A percentile compares a stretch with the other conserved stretches of the same genome.
Conservation (phyloP, 2,329 filamentous ascomycete species). For the Aotearoamyces nothofagi region DNA sequence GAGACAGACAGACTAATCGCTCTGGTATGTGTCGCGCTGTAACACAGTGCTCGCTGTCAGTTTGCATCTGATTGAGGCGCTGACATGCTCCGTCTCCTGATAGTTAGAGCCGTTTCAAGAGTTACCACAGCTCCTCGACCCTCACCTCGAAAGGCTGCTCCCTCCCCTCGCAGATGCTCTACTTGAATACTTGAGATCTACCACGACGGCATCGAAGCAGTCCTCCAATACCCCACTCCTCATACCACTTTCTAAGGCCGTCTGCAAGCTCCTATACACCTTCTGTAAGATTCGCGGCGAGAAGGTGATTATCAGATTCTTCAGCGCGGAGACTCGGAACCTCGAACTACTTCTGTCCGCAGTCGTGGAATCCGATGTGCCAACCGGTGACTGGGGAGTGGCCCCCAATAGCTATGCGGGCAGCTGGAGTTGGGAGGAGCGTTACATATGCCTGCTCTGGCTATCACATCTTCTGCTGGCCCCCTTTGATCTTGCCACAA, state of each 20-base stretch:
- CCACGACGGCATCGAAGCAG: conserved; percentile 25
- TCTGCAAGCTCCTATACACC: conserved; percentile 69
- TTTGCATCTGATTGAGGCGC: background rate
- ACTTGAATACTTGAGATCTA: conserved; percentile 44
- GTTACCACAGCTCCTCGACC: conserved; percentile 83
- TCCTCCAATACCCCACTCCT: conserved; percentile 14
- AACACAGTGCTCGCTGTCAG: background rate
- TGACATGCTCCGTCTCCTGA: conserved; percentile 6
- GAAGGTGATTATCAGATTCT: conserved; percentile 80
- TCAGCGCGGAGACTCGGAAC: conserved; percentile 79
- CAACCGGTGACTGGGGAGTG: conserved; percentile 9
- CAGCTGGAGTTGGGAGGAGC: conserved; percentile 66
- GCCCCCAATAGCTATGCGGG: conserved; percentile 5
- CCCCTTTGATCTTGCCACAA: conserved; percentile 79
- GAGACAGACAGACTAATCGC: conserved; percentile 33
- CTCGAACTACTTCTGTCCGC: conserved; percentile 66
- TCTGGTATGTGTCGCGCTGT: conserved; percentile 22
- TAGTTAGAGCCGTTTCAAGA: conserved; percentile 82
- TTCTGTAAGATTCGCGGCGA: conserved; percentile 91
- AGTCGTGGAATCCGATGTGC: conserved; percentile 43
- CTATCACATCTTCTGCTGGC: conserved; percentile 68
- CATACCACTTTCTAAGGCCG: conserved; percentile 34
- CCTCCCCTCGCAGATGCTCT: conserved; percentile 64
- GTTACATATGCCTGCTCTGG: conserved; percentile 81
- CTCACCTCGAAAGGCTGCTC: conserved; percentile 62